Base-by-base conservation (phyloP, 768 basidiomycete genomes). In the Hericium rajendrae region DNA sequence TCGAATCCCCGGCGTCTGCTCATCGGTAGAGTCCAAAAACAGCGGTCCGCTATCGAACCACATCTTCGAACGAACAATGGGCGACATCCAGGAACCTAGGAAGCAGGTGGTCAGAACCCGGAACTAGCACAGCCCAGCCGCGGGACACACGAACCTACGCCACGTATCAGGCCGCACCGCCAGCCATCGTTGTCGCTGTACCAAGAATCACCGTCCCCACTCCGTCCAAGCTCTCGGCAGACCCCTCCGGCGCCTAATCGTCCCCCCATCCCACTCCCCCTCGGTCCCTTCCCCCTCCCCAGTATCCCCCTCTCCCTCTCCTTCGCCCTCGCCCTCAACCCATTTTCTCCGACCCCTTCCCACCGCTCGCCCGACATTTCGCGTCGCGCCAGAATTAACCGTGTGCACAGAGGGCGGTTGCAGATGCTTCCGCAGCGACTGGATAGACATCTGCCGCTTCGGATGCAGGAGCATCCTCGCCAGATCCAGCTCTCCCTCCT, bases 381-480 rank as follows among this genome's bases (percentile, higher is more conserved):
- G 32, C 32, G 32, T 32, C 32, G 32, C 32, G 2, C 40, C 4
- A 6, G 40, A 13, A 16, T 43, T 46, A 32, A 32, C 32, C 9
- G 32, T 32, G 9, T 32, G 32, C 32, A 32, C 32, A 10, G 32
- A 32, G 20, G 52, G 39, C 52, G 66, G 69, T 2, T 70, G 73
- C 18, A 89, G 72, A 63, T 88, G 86, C 59, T 74, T 83, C 57
- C 86, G 74, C 56, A 90, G 71, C 66, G 86, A 88, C 62, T 75
- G 79, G 60, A 89, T 88, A 16, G 86, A 88, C 58, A 83, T 78
- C 65, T 90, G 87, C 26, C 43, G 75, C 66, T 82, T 86, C 18
- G 88, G 77, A 8, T 81, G 85, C 26, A 86, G 80, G 38, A 90
- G 79, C 56, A 89, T 76, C 26, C 78, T 76, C 15, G 85, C 82